A percentile compares a stretch with the other conserved stretches of the same genome.
Conservation (phyloP, 495 filamentous ascomycete species). For the Lepraria neglecta region DNA sequence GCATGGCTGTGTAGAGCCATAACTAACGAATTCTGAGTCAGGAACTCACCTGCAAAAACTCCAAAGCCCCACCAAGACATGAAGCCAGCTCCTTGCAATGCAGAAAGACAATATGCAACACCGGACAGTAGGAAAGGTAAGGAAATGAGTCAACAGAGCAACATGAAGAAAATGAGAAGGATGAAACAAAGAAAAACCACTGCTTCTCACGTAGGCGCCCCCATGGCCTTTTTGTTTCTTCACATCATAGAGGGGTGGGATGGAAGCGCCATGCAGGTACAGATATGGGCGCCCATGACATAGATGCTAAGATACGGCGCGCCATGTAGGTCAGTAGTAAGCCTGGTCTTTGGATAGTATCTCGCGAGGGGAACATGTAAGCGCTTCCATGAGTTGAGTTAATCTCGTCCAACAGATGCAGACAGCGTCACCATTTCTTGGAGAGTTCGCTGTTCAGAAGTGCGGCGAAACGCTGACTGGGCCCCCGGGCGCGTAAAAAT, state of each 20-base stretch:
- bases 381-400: slow-evolving; percentile 17
- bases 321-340: slow-evolving; percentile 1
- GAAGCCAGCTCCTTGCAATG: slow-evolving; percentile 25
- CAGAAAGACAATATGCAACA: slow-evolving; percentile 2
- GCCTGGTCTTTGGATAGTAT: slow-evolving; percentile 21
- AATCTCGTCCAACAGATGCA: slow-evolving; percentile 17
- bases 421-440: neutral
- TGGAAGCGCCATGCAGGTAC: slow-evolving; percentile 18
- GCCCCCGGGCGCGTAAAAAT: slow-evolving; percentile 13
- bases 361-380: slow-evolving; percentile 8
- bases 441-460: neutral
- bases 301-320: slow-evolving; percentile 1
- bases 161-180: slow-evolving; percentile 20
- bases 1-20: slow-evolving; percentile 23
- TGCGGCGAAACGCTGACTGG: slow-evolving; percentile 14
- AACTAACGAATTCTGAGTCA: slow-evolving; percentile 1
- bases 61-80: slow-evolving; percentile 26
- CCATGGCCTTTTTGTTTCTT: slow-evolving; percentile 21
- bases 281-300: neutral
- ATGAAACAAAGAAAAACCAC: slow-evolving; percentile 18
- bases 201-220: slow-evolving; percentile 15
- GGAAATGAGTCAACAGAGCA: slow-evolving; percentile 14
- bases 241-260: slow-evolving; percentile 5
- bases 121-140: slow-evolving; percentile 17
- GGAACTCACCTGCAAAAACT: slow-evolving; percentile 26